These are phyloP conservation scores for Nitzschia sp. DNA, from an alignment of 108 stramenopile species.

Conservation along the genomic window DNA sequence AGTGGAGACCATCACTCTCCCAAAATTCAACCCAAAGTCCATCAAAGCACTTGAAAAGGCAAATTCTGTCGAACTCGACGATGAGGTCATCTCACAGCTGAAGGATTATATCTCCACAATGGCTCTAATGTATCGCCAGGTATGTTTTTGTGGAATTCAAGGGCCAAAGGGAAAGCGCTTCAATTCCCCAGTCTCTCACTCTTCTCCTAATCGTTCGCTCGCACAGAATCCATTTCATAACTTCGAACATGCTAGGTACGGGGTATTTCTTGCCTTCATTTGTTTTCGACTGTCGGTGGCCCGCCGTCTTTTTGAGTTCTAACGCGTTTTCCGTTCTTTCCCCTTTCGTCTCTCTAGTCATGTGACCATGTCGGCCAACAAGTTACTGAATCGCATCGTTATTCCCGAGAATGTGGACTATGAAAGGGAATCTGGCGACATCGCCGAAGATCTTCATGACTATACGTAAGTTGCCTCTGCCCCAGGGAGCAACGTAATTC, in stretches of 20 bases:
- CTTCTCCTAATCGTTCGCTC: too few relatives aligned
- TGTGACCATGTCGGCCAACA: constrained; percentile 50
- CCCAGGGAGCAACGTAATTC: too few relatives aligned
- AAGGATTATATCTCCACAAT: constrained; percentile 31
- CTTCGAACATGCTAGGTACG: constrained; percentile 60
- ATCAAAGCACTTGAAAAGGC: constrained; percentile 5
- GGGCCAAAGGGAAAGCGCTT: too few relatives aligned
- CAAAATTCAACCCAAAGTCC: constrained; percentile 2
- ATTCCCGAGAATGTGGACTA: constrained; percentile 21
- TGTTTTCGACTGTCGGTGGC: too few relatives aligned
- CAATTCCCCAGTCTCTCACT: too few relatives aligned
- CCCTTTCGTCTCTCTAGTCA: too few relatives aligned
- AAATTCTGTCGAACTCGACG: background rate
- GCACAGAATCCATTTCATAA: constrained; percentile 43
- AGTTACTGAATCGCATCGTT: constrained; percentile 35
- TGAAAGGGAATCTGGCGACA: constrained; percentile 13
- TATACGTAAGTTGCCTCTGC: too few relatives aligned
- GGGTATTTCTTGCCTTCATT: too few relatives aligned
- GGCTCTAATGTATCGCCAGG: constrained; percentile 35
- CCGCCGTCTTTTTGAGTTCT: background rate
- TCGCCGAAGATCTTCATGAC: constrained; percentile 20
- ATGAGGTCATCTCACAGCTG: constrained; percentile 22
- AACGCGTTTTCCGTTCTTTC: background rate
- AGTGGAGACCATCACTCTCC: constrained; percentile 21
- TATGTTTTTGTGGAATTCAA: too few relatives aligned